Percentiles rank a stretch among this genome's conserved stretches.
Evolutionary conservation across 768 basidiomycete species (phyloP).

Genomic region (Cyclocybe aegerita): DNA sequence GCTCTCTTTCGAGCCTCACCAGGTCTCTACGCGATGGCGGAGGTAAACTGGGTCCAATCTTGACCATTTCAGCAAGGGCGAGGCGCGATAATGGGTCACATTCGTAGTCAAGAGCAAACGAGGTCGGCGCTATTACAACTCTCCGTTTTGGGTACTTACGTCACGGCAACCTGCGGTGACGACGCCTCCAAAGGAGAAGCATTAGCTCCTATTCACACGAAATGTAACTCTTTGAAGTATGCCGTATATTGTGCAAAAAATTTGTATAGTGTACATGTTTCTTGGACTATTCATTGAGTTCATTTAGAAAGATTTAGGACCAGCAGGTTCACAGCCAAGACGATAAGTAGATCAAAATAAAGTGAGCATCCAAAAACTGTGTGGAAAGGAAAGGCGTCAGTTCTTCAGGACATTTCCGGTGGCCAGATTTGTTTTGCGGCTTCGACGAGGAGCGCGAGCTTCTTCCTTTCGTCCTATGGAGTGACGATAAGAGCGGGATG

Average conservation of each 20-base stretch:
- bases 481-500: background rate
- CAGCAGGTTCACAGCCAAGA: too few relatives aligned
- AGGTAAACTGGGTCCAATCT: conserved; percentile 14
- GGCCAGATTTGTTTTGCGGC: conserved; percentile 49
- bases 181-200: too few relatives aligned
- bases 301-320: too few relatives aligned
- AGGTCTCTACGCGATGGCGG: conserved; percentile 11
- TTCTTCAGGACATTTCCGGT: conserved; percentile 7
- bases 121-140: too few relatives aligned
- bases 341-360: background rate
- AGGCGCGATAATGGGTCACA: background rate
- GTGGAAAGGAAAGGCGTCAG: background rate
- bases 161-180: too few relatives aligned
- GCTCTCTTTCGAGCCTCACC: conserved; percentile 10
- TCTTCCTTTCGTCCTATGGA: conserved; percentile 46
- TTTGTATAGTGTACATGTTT: too few relatives aligned
- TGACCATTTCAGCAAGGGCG: conserved; percentile 10
- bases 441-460: conserved; percentile 43
- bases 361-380: background rate
- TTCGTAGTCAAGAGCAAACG: too few relatives aligned
- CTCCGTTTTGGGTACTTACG: too few relatives aligned
- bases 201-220: too few relatives aligned
- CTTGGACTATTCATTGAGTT: too few relatives aligned
- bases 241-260: too few relatives aligned
- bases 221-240: too few relatives aligned